A percentile compares a stretch with the other conserved stretches of the same genome.
These are phyloP conservation scores for Tricholoma matsutake DNA, from an alignment of 768 basidiomycete species.

Conservation along the genomic window DNA sequence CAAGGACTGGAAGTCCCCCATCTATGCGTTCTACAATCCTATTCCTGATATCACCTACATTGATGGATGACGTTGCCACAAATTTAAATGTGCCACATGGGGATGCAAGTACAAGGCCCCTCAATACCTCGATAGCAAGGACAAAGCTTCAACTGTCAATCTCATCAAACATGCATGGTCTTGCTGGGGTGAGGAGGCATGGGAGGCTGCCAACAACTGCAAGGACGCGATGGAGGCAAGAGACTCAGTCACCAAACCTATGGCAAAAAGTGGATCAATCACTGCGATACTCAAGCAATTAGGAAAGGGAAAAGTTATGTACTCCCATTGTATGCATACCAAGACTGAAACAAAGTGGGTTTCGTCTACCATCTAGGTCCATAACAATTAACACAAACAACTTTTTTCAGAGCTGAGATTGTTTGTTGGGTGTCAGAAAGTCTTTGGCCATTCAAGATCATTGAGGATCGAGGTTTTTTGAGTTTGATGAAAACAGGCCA, in stretches of 20 bases:
- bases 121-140: conserved; percentile 12
- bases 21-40: too few relatives aligned
- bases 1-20: too few relatives aligned
- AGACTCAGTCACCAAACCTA: neutral
- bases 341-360: too few relatives aligned
- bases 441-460: neutral
- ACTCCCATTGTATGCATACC: conserved; percentile 6
- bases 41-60: too few relatives aligned
- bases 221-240: neutral
- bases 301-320: conserved; percentile 9
- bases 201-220: neutral
- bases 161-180: conserved; percentile 4
- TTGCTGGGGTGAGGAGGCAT: conserved; percentile 7
- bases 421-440: conserved; percentile 1
- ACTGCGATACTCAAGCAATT: conserved; percentile 2
- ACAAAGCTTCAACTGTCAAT: conserved; percentile 5
- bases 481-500: too few relatives aligned
- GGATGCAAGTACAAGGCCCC: conserved; percentile 7
- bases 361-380: too few relatives aligned
- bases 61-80: neutral
- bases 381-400: neutral
- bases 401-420: conserved; percentile 3
- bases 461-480: too few relatives aligned
- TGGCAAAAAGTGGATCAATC: conserved; percentile 1
- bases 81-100: conserved; percentile 2